Evolutionary conservation across 2,329 filamentous ascomycete genomes (phyloP).

Genomic region (Exophiala calicioides): DNA sequence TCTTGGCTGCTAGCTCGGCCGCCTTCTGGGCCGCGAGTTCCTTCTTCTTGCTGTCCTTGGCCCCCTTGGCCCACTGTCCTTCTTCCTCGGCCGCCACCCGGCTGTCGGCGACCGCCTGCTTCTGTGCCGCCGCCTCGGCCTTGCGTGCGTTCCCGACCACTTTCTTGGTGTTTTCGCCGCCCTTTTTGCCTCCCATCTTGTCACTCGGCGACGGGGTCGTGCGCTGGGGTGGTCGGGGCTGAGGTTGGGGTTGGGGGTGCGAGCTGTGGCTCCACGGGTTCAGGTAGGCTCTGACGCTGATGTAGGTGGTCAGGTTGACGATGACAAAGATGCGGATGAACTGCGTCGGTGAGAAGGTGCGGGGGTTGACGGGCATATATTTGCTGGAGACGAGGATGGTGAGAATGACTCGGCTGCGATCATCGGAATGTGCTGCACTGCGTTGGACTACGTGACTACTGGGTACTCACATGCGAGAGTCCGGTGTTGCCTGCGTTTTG

Average conservation of each 20-base stretch:
- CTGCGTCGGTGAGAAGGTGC: slow-evolving; percentile 27
- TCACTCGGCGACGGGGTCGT: background rate
- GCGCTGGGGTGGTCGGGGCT: background rate
- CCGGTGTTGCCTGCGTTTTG: too few species aligned
- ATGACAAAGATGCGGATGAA: slow-evolving; percentile 39
- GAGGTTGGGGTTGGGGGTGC: background rate
- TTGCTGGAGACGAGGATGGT: background rate
- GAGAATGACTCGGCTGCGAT: too few species aligned
- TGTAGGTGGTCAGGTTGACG: slow-evolving; percentile 30
- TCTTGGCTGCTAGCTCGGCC: slow-evolving; percentile 79
- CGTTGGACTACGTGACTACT: too few species aligned
- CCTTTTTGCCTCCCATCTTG: slow-evolving; percentile 72
- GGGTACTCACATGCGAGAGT: too few species aligned
- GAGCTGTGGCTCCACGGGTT: slow-evolving; percentile 2
- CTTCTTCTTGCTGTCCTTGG: slow-evolving; percentile 87
- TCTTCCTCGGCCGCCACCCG: slow-evolving; percentile 69
- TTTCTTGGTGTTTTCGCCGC: slow-evolving; percentile 81
- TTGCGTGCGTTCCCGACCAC: slow-evolving; percentile 82
- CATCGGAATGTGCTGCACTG: too few species aligned
- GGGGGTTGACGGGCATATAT: slow-evolving; percentile 22
- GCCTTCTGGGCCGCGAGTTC: slow-evolving; percentile 83
- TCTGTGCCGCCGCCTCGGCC: slow-evolving; percentile 79
- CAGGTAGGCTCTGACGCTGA: slow-evolving; percentile 20
- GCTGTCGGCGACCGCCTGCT: slow-evolving; percentile 69
- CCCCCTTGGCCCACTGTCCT: slow-evolving; percentile 78